Evolutionary conservation across 2,329 filamentous ascomycete species (phyloP).

Genomic region (Ambrosiella xylebori): DNA sequence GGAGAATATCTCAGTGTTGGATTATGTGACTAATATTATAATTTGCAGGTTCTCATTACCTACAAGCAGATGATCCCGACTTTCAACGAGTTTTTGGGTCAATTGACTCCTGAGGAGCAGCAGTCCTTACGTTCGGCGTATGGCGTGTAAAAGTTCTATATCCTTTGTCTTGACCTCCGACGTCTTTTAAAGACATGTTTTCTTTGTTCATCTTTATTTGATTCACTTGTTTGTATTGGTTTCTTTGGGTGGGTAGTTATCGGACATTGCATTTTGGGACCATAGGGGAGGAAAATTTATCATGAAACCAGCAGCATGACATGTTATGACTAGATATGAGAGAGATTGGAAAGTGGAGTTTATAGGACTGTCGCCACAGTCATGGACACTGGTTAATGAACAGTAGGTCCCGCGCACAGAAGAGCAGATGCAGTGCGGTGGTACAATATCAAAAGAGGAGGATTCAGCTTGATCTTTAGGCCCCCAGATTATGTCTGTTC

Average conservation of each 20-base stretch:
- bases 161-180: not conserved
- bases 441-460: slow-evolving; percentile 2
- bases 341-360: not conserved
- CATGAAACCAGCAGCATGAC: not conserved
- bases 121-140: slow-evolving; percentile 33
- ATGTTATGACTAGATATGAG: not conserved
- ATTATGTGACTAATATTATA: slow-evolving; percentile 13
- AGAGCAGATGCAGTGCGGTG: not conserved
- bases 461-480: not conserved
- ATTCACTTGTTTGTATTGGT: slow-evolving; percentile 4
- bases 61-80: slow-evolving; percentile 44
- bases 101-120: slow-evolving; percentile 32
- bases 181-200: not conserved
- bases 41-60: slow-evolving; percentile 30
- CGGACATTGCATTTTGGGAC: slow-evolving; percentile 5
- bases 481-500: not conserved
- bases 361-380: not conserved
- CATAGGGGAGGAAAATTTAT: slow-evolving; percentile 5
- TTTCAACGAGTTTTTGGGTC: slow-evolving; percentile 36
- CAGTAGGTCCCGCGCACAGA: not conserved
- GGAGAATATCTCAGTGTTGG: not conserved
- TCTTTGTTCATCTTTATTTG: slow-evolving; percentile 3
- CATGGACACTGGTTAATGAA: not conserved
- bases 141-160: slow-evolving; percentile 20
- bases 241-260: not conserved